These are phyloP conservation scores for Saturnispora silvae DNA, from an alignment of 805 yeast species.

Conservation along the genomic window DNA sequence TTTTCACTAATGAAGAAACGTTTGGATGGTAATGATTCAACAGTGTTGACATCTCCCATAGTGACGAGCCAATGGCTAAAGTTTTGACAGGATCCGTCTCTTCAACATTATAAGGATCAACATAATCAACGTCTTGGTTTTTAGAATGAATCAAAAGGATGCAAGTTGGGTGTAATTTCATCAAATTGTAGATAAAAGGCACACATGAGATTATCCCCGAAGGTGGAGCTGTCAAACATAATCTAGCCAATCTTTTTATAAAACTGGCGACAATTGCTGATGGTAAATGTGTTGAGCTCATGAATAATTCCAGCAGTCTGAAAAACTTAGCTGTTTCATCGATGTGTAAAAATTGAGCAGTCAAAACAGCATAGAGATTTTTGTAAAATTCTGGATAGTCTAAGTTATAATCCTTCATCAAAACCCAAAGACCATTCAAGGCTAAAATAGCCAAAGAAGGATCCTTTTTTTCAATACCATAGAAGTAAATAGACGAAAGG, in stretches of 20 bases:
- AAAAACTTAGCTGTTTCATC: constrained; percentile 79
- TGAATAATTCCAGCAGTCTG: constrained; percentile 74
- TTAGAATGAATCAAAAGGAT: constrained; percentile 72
- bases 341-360: constrained; percentile 64
- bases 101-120: constrained; percentile 55
- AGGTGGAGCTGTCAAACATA: constrained; percentile 71
- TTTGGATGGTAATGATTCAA: constrained; percentile 84
- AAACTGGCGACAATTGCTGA: constrained; percentile 79
- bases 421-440: constrained; percentile 75
- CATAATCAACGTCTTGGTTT: constrained; percentile 25
- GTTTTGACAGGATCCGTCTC: constrained; percentile 73
- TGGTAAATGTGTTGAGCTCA: constrained; percentile 80
- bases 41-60: constrained; percentile 86
- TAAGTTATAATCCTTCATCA: constrained; percentile 71
- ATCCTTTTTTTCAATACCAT: constrained; percentile 26
- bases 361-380: constrained; percentile 72
- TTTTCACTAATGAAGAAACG: constrained; percentile 82
- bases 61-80: constrained; percentile 69
- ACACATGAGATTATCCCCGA: constrained; percentile 77
- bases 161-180: constrained; percentile 89
- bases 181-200: constrained; percentile 83
- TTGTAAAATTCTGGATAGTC: constrained; percentile 87
- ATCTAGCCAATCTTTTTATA: constrained; percentile 69
- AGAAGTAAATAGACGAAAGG: constrained; percentile 72
- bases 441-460: constrained; percentile 46